phyloP scores from a whole-genome alignment of 164 flowering plant genomes.

The Paratinospora sagittata region DNA sequence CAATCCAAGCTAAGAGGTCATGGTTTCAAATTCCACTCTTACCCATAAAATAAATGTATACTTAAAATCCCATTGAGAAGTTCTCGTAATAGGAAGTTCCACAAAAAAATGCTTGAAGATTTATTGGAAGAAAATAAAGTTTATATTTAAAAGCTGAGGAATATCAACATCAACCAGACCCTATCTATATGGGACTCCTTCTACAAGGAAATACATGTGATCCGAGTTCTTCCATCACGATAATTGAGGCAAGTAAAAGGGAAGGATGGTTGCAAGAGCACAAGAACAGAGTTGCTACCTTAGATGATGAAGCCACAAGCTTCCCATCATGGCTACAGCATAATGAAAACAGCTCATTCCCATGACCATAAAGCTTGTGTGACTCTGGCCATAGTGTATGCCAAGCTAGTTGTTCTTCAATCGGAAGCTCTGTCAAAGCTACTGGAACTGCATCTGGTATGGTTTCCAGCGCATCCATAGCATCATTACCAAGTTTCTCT shows the following conservation, averaged over 20 bases:
- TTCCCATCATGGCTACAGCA: constrained; percentile 78
- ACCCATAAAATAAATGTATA: neutral
- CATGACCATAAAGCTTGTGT: constrained; percentile 98
- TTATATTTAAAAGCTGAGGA: neutral
- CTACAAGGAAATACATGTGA: neutral
- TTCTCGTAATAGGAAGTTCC: neutral
- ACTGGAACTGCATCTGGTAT: constrained; percentile 90
- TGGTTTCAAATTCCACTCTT: neutral
- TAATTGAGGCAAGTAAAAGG: neutral
- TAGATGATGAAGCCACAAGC: constrained; percentile 92
- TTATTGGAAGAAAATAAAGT: neutral
- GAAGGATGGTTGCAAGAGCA: neutral
- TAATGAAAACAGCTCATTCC: constrained; percentile 88
- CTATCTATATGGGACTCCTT: neutral
- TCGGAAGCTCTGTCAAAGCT: constrained; percentile 76
- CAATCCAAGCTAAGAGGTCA: neutral
- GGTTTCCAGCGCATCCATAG: constrained; percentile 65
- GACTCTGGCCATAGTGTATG: constrained; percentile 98
- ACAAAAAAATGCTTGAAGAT: neutral
- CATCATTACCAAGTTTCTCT: constrained; percentile 42
- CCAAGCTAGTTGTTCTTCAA: constrained; percentile 90
- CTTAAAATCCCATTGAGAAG: neutral
- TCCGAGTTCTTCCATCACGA: neutral
- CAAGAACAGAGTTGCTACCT: constrained; percentile 41
- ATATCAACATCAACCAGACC: neutral